Base-by-base conservation (phyloP, 805 yeast genomes). In the Kurtzmaniella fragi region DNA sequence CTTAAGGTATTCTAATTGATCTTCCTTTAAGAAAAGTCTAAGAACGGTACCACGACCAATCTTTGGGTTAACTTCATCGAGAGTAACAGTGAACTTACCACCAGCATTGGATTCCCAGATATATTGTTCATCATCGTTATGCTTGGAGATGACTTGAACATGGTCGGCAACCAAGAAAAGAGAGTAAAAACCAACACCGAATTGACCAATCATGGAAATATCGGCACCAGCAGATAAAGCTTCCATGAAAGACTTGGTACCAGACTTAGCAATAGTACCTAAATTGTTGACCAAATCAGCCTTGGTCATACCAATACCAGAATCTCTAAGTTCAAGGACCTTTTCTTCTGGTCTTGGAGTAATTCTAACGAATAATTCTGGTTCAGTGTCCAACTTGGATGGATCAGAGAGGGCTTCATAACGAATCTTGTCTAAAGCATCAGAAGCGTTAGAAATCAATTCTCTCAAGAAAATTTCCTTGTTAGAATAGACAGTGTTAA, bases 181-280 rank as follows among this genome's bases (percentile, higher is more conserved):
- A 40, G 99, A 93, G 84, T 93, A 93, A 91, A 93, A 93, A 82
- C 99, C 99, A 57, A 93, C 99, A 89, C 99, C 99, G 77, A 93
- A 93, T 77, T 93, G 99, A 80, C 99, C 99, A 75, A 93, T 93
- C 99, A 93, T 93, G 50, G 98, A 90, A 48, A 93, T 97, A 70
- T 93, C 99, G 46, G 99, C 99, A 75, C 99, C 99, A 50, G 97
- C 98, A 52, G 95, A 84, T 52, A 95, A 78, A 53, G 99, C 99
- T 76, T 93, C 99, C 99, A 93, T 93, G 71, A 93, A 93, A 56
- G 95, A 88, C 77, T 93, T 93, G 57, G 99, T 93, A 75, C 99
- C 99, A 52, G 99, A 93, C 76, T 93, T 93, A 64, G 99, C 99
- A 65, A 93, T 93, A 53, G 98, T 93, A 84, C 99, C 99, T 71